Evolutionary conservation across 2,329 filamentous ascomycete species (phyloP).

Genomic region (Lachnellula cervina): DNA sequence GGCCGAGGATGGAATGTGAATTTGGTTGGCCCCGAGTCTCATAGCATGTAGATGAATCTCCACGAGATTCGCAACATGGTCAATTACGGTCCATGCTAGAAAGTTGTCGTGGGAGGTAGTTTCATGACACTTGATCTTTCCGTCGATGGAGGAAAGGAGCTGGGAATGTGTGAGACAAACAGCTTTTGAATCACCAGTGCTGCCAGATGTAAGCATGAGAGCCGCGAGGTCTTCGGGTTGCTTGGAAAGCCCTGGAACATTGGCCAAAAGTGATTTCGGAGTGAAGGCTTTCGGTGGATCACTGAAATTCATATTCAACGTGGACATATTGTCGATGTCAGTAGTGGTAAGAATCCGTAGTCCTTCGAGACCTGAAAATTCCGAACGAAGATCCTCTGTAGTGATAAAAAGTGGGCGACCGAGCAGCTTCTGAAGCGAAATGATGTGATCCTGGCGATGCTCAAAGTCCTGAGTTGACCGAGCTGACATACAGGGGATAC

Average conservation of each 20-base stretch:
- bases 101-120: constrained; percentile 27
- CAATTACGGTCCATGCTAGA: constrained; percentile 41
- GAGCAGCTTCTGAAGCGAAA: constrained; percentile 25
- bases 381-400: constrained; percentile 9
- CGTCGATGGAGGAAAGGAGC: constrained; percentile 37
- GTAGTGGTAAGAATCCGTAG: constrained; percentile 1
- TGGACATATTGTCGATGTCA: neutral
- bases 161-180: constrained; percentile 42
- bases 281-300: neutral
- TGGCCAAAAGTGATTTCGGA: neutral
- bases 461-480: constrained; percentile 28
- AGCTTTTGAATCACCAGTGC: constrained; percentile 46
- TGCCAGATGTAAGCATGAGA: constrained; percentile 50
- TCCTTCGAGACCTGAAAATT: constrained; percentile 10
- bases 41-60: constrained; percentile 50
- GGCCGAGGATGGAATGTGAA: constrained; percentile 42
- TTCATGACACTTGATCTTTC: constrained; percentile 34
- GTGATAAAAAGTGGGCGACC: constrained; percentile 27
- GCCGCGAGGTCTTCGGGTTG: constrained; percentile 25
- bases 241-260: neutral
- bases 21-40: constrained; percentile 36
- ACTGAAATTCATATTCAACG: neutral
- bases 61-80: constrained; percentile 48
- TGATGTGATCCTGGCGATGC: constrained; percentile 30
- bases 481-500: constrained; percentile 36